Percentiles rank a stretch among this genome's conserved stretches.
phyloP scores from a whole-genome alignment of 2,329 filamentous ascomycete genomes.

The Fusarium napiforme region DNA sequence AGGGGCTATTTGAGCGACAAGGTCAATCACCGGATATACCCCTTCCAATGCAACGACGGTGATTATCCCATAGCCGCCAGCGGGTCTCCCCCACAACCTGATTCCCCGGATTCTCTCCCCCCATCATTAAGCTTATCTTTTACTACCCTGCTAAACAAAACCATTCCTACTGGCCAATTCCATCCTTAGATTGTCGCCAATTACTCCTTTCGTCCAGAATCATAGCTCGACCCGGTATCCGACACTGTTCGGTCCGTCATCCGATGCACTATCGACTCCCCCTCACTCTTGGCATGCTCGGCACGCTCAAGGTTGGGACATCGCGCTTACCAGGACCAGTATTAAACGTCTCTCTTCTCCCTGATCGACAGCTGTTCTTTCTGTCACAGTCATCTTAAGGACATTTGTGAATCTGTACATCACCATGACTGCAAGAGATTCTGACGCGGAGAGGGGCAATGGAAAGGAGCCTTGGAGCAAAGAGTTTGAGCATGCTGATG shows the following conservation, averaged over 20 bases:
- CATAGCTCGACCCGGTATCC: constrained; percentile 15
- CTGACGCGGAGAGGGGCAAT: constrained; percentile 3
- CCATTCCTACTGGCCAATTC: background rate
- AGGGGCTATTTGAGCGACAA: too few relatives aligned
- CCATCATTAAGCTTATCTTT: constrained; percentile 2
- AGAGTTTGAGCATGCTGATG: background rate
- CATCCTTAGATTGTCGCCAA: background rate
- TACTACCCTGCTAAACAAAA: background rate
- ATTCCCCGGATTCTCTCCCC: constrained; percentile 8
- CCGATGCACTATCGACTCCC: constrained; percentile 15
- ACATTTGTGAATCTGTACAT: too few relatives aligned
- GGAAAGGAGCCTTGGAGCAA: background rate
- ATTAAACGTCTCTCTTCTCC: background rate
- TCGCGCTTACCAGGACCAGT: background rate
- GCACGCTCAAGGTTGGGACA: background rate
- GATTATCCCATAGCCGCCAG: constrained; percentile 1
- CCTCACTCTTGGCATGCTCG: constrained; percentile 24
- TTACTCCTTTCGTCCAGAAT: background rate
- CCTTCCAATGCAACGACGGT: background rate
- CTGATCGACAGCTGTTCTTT: background rate
- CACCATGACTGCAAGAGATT: background rate
- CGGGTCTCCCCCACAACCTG: background rate
- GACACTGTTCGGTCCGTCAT: background rate
- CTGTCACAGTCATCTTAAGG: background rate
- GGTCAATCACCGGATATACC: background rate